Percentiles rank a stretch among this genome's conserved stretches.
Evolutionary conservation across 768 basidiomycete genomes (phyloP).

Genomic region (Boletellus ananas): DNA sequence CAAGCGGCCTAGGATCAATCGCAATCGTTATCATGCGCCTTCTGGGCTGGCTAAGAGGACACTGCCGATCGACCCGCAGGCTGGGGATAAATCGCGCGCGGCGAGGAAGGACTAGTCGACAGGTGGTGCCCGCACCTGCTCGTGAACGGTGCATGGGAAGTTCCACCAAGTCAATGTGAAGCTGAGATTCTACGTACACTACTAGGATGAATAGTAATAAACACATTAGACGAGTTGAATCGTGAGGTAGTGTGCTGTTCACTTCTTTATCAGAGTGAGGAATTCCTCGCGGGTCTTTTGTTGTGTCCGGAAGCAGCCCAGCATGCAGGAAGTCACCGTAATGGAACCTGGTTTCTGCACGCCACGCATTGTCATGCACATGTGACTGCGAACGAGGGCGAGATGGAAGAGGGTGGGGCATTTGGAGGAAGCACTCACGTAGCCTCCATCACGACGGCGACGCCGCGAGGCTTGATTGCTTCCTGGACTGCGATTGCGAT

Average conservation of each 20-base stretch:
- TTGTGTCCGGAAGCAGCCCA: constrained; percentile 96
- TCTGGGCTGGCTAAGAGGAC: constrained; percentile 54
- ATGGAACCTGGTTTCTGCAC: constrained; percentile 97
- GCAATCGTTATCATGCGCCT: constrained; percentile 43
- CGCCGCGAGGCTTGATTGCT: constrained; percentile 95
- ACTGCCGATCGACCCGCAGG: constrained; percentile 60
- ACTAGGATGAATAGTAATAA: constrained; percentile 22
- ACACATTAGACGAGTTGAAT: constrained; percentile 46
- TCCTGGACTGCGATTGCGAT: constrained; percentile 98
- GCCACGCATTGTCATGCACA: constrained; percentile 99
- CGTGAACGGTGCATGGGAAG: constrained; percentile 3
- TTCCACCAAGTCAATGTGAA: constrained; percentile 9
- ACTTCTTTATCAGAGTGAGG: constrained; percentile 73
- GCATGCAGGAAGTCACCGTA: constrained; percentile 96
- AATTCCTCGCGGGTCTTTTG: constrained; percentile 99
- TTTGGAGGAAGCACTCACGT: constrained; percentile 55
- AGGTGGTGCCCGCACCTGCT: background rate
- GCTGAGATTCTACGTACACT: constrained; percentile 16
- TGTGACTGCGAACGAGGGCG: constrained; percentile 53
- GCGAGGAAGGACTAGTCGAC: constrained; percentile 50
- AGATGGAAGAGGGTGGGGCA: constrained; percentile 9
- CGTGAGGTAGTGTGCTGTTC: constrained; percentile 23
- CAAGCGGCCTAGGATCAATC: constrained; percentile 60
- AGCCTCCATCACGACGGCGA: constrained; percentile 99
- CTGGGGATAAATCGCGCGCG: constrained; percentile 50